Conservation (phyloP, 129 eudicot genomes). For the Arctium minus region DNA sequence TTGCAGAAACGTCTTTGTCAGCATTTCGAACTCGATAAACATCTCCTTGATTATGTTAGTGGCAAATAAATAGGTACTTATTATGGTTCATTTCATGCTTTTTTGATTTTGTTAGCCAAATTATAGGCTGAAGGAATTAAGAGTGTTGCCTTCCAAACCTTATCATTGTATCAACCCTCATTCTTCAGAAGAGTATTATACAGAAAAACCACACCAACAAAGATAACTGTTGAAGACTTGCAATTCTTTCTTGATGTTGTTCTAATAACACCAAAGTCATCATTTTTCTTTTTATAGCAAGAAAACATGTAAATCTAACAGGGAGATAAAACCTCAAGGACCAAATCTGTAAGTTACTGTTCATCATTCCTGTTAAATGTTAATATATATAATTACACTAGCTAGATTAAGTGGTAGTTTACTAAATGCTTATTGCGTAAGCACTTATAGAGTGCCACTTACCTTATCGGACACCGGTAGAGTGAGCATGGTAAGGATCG, state of each 20-base stretch:
- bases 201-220: not conserved
- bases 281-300: not conserved
- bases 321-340: too few relatives aligned
- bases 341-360: too few relatives aligned
- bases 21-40: slow-evolving; percentile 91
- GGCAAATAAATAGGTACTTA: slow-evolving; percentile 52
- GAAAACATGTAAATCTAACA: too few relatives aligned
- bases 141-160: not conserved
- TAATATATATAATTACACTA: too few relatives aligned
- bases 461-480: too few relatives aligned
- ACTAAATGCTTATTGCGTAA: too few relatives aligned
- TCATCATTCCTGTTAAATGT: too few relatives aligned
- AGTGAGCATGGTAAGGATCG: too few relatives aligned
- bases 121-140: not conserved
- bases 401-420: not conserved
- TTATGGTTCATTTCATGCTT: not conserved
- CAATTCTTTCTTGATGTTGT: too few relatives aligned
- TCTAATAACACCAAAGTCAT: not conserved
- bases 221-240: not conserved
- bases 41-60: slow-evolving; percentile 75
- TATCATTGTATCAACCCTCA: not conserved
- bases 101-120: slow-evolving; percentile 7
- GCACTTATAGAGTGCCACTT: too few relatives aligned
- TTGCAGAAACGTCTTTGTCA: slow-evolving; percentile 84
- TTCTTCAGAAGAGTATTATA: not conserved